These are phyloP conservation scores for Paulownia fortunei DNA, from an alignment of 257 asterid genomes.

Conservation along the genomic window DNA sequence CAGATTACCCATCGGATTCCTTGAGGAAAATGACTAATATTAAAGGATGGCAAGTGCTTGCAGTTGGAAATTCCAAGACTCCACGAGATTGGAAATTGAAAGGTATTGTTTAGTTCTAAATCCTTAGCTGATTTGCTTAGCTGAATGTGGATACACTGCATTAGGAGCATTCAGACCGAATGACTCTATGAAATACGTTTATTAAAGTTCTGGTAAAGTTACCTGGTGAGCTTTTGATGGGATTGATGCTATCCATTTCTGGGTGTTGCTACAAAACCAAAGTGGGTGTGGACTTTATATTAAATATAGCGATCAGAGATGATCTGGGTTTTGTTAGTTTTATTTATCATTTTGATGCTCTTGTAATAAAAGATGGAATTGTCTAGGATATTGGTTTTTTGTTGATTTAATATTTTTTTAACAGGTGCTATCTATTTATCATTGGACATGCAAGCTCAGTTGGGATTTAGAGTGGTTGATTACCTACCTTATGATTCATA, in stretches of 20 bases:
- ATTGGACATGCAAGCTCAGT: constrained; percentile 83
- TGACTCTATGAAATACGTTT: no score
- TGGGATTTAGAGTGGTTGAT: constrained; percentile 86
- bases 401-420: no score
- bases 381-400: background rate
- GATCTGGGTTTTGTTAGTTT: constrained; percentile 20
- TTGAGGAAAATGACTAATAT: constrained; percentile 45
- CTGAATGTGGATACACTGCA: constrained; percentile 3
- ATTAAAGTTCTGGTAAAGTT: no score
- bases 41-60: constrained; percentile 95
- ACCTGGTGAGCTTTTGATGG: background rate
- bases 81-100: constrained; percentile 90
- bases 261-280: no score
- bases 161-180: no score
- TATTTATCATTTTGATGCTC: background rate
- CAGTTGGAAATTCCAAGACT: constrained; percentile 90
- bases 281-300: background rate
- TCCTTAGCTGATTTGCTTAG: constrained; percentile 5
- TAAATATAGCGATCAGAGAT: no score
- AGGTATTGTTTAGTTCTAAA: constrained; percentile 53
- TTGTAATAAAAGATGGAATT: no score
- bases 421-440: constrained; percentile 81
- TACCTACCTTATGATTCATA: constrained; percentile 94
- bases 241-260: background rate
- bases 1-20: constrained; percentile 67